Evolutionary conservation across 441 rosid species (phyloP).

Genomic region (Syzygium syzygioides): DNA sequence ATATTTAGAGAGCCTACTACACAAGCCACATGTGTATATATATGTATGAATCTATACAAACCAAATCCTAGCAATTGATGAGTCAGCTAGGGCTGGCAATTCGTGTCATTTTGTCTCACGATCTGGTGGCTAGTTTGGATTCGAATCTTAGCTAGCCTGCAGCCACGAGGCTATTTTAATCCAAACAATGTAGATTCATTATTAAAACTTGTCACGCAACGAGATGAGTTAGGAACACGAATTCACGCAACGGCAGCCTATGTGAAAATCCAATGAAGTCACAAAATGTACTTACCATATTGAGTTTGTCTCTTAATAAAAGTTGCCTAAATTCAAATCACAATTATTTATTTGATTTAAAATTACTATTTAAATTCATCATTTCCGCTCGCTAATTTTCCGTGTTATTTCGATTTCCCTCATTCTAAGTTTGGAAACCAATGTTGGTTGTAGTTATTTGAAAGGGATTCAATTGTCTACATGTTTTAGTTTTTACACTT

Average conservation of each 20-base stretch:
- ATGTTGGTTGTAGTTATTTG: not conserved
- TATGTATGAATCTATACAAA: too few species aligned
- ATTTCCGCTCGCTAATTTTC: not conserved
- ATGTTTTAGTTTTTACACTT: not conserved
- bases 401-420: too few species aligned
- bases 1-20: too few species aligned
- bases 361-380: not conserved
- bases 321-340: not conserved
- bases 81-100: not conserved
- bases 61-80: too few species aligned
- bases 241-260: not conserved
- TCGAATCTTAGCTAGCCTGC: too few species aligned
- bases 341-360: not conserved
- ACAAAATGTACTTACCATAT: not conserved
- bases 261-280: not conserved
- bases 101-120: not conserved
- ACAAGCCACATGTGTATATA: too few species aligned
- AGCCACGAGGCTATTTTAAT: not conserved
- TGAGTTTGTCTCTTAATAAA: not conserved
- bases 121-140: too few species aligned
- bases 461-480: not conserved
- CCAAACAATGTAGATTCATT: not conserved
- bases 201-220: accelerated
- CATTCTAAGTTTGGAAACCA: not conserved
- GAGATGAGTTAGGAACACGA: accelerated